Evolutionary conservation across 1,284 basidiomycete species (phyloP).

Genomic region (Mycosarcoma maydis): DNA sequence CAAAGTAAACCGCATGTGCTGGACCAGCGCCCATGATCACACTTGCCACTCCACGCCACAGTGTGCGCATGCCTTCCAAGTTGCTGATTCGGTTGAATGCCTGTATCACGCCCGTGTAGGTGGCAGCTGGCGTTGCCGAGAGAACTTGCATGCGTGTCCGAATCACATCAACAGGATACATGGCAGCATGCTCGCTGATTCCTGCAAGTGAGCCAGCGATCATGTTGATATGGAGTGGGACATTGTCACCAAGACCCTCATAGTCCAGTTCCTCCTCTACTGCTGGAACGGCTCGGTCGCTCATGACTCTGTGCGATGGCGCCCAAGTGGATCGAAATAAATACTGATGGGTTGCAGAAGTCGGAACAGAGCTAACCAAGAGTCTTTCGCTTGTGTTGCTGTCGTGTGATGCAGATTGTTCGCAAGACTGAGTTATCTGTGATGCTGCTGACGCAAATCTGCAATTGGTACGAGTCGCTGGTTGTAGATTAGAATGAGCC

Average conservation of each 20-base stretch:
- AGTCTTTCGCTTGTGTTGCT: constrained; percentile 1
- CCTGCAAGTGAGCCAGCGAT: constrained; percentile 95
- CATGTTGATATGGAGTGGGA: constrained; percentile 80
- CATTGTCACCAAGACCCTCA: constrained; percentile 61
- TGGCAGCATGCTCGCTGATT: constrained; percentile 97
- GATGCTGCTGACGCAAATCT: constrained; percentile 29
- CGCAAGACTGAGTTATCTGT: constrained; percentile 1
- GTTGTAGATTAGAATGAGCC: constrained; percentile 1
- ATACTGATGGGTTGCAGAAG: neutral
- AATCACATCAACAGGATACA: constrained; percentile 98
- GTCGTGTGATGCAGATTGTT: neutral
- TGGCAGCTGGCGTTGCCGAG: constrained; percentile 77
- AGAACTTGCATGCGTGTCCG: constrained; percentile 99
- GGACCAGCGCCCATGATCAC: constrained; percentile 97
- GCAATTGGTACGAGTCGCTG: constrained; percentile 15
- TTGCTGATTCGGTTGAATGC: constrained; percentile 89
- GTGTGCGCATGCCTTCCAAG: constrained; percentile 86
- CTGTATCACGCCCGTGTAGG: constrained; percentile 87
- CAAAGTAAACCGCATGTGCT: constrained; percentile 98
- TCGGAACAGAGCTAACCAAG: neutral
- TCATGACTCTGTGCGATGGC: constrained; percentile 18
- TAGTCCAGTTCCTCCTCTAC: constrained; percentile 64
- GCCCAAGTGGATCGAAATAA: neutral
- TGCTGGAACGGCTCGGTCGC: constrained; percentile 42
- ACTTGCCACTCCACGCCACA: constrained; percentile 97